A percentile compares a stretch with the other conserved stretches of the same genome.
Evolutionary conservation across 2,329 filamentous ascomycete genomes (phyloP).

Genomic region (Penicillium fuscoglaucum): DNA sequence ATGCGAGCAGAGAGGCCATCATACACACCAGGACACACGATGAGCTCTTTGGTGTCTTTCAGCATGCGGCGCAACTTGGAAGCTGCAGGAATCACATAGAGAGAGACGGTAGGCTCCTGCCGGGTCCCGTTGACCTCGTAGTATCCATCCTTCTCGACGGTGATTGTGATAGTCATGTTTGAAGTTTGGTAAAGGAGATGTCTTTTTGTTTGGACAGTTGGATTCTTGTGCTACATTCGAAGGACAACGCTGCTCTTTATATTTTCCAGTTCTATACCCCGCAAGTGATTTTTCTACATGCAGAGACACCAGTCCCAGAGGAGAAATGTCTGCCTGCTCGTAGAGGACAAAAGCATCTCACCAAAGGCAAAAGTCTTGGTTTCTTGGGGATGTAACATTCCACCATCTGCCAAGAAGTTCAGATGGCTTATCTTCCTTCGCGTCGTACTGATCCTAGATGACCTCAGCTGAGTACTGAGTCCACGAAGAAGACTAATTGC

Average conservation of each 20-base stretch:
- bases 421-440: constrained; percentile 10
- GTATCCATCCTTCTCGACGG: constrained; percentile 35
- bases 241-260: constrained; percentile 10
- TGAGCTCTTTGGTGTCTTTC: constrained; percentile 31
- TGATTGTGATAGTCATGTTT: constrained; percentile 35
- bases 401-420: constrained; percentile 21
- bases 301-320: not conserved
- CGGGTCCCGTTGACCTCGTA: constrained; percentile 34
- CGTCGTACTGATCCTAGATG: constrained; percentile 22
- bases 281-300: not conserved
- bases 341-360: not conserved
- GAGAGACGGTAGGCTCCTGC: constrained; percentile 31
- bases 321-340: not conserved
- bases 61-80: constrained; percentile 33
- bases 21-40: constrained; percentile 67
- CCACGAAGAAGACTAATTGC: constrained; percentile 1
- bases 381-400: constrained; percentile 25
- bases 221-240: constrained; percentile 1
- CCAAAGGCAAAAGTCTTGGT: constrained; percentile 11
- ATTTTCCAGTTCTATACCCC: not conserved
- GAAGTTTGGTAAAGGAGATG: not conserved
- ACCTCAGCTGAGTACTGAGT: constrained; percentile 11
- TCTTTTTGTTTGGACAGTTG: not conserved
- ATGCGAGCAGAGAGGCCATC: constrained; percentile 67
- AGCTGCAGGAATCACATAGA: constrained; percentile 32